Evolutionary conservation across 306 rosid genomes (phyloP), one percentile per base, ranked within the genome.

Genomic region (Alnus glutinosa): DNA sequence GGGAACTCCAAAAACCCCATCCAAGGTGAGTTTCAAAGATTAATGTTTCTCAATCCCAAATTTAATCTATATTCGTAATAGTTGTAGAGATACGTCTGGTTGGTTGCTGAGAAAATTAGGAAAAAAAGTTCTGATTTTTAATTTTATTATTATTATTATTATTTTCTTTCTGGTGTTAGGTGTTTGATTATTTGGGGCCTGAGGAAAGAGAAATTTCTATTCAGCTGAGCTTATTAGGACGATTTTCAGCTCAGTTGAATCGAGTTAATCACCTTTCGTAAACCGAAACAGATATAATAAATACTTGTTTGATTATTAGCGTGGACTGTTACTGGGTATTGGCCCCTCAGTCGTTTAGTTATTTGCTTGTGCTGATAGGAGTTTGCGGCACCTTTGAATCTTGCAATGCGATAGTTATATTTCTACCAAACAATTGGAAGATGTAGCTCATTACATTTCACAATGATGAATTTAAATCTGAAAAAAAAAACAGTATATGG

Each of bases 21-120:
- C 78, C 36, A 81, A 78, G 88, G 88, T 85, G 75, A 46, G 73
- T 42, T 23, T 12, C 49, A 47, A 28, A 13, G 37, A 5, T 49
- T 47, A 14, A 15, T 4, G 11, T 23, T 62, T 51, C 51, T 16
- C 66, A 73, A 18, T 18, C 7, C 4, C 30, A 9, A 1, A 28
- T 23, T 10, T 23, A 13, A 12, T 28, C 9, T 34, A 6, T 10
- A 13, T 67, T 55, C 70, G 28, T 23, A 23, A 1, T n/a, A 13
- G 7, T 55, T 13, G 16, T 39, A 2, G 48, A 70, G 28, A 36
- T 16, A 18, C 12, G n/a, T 46, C 58, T 11, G 76, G 42, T 68
- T 54, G 75, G 70, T 46, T 78, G 61, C 13, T 61, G 16, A 4
- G 73, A 62, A 71, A 48, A 70, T 19, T 15, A 44, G 34, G 32